These are phyloP conservation scores for Chaetomium globosum DNA, from an alignment of 2,329 filamentous ascomycete species.

Conservation along the genomic window DNA sequence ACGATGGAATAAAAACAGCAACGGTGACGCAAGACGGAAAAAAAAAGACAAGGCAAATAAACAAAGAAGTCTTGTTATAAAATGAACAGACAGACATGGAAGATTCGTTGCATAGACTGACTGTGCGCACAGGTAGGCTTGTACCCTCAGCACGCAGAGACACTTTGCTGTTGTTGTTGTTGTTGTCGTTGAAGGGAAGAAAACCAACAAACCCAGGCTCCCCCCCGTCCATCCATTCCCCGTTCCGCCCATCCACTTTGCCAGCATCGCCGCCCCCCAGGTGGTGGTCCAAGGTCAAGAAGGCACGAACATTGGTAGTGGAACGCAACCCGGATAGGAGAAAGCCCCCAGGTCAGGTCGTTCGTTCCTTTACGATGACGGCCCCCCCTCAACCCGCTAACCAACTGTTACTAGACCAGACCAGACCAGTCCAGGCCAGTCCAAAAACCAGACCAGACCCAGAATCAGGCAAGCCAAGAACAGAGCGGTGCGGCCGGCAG, in stretches of 20 bases:
- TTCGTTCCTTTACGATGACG: not conserved
- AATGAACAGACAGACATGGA: conserved; percentile 12
- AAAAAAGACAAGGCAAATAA: not conserved
- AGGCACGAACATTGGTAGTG: not conserved
- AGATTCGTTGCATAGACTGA: not conserved
- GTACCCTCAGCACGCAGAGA: conserved; percentile 16
- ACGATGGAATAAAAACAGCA: not conserved
- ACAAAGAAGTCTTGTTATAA: conserved; percentile 9
- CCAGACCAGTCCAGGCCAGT: not conserved
- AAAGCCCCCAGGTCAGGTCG: not conserved
- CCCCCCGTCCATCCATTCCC: not conserved
- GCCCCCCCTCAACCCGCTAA: not conserved
- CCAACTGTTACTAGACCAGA: not conserved
- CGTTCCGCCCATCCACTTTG: not conserved
- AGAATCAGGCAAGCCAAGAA: not conserved
- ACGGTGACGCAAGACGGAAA: not conserved
- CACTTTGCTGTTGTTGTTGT: not conserved
- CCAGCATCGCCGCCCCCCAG: not conserved
- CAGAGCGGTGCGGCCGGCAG: not conserved
- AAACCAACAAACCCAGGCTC: conserved; percentile 7
- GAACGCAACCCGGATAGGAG: not conserved
- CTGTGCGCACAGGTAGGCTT: conserved; percentile 1
- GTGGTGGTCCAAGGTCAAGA: not conserved
- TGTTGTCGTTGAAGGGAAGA: not conserved
- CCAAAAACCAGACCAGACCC: too few species aligned